Evolutionary conservation across 2,329 filamentous ascomycete genomes (phyloP).

Genomic region (Exophiala sp.): DNA sequence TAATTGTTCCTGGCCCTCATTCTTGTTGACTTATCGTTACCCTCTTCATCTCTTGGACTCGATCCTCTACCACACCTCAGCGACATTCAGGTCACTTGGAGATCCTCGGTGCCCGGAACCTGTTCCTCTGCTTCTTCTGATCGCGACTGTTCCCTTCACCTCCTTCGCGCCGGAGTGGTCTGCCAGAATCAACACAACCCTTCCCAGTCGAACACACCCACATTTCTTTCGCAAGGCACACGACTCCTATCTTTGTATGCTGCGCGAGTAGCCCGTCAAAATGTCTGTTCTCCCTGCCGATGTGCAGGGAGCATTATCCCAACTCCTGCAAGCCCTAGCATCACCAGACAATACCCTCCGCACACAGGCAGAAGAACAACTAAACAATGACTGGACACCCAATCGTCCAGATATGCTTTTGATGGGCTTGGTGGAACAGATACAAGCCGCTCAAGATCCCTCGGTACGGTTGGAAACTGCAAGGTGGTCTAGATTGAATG

Average conservation of each 20-base stretch:
- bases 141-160: too few species aligned
- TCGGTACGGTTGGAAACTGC: slow-evolving; percentile 53
- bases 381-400: slow-evolving; percentile 85
- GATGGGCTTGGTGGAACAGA: slow-evolving; percentile 92
- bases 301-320: slow-evolving; percentile 75
- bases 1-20: too few species aligned
- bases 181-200: background rate
- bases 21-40: too few species aligned
- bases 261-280: slow-evolving; percentile 25
- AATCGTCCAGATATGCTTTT: slow-evolving; percentile 80
- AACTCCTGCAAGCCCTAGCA: slow-evolving; percentile 84
- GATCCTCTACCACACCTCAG: too few species aligned
- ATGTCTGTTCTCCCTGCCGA: slow-evolving; percentile 88
- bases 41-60: too few species aligned
- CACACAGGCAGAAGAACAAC: slow-evolving; percentile 81
- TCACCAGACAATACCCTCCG: slow-evolving; percentile 84
- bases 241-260: slow-evolving; percentile 8
- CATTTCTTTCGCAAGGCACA: background rate
- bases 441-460: slow-evolving; percentile 70
- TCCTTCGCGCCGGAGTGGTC: too few species aligned
- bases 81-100: too few species aligned
- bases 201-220: slow-evolving; percentile 1
- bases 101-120: too few species aligned
- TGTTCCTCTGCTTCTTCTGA: too few species aligned
- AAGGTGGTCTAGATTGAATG: slow-evolving; percentile 5